Percentiles rank a stretch among this genome's conserved stretches.
phyloP scores from a whole-genome alignment of 805 yeast genomes.

The Pichia pseudocactophila region DNA sequence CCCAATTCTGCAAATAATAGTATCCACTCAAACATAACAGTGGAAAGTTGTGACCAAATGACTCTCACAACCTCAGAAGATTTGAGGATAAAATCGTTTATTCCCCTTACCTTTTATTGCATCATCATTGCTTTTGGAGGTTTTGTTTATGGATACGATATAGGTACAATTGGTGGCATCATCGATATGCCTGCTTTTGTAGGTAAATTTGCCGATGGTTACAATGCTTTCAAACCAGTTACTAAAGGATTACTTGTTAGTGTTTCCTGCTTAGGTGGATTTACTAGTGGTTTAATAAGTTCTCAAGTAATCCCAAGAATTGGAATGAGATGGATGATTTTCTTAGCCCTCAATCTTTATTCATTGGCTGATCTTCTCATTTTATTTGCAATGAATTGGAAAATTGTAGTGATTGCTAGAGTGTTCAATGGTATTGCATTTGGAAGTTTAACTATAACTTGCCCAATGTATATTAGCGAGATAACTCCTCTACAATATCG shows the following conservation, averaged over 20 bases:
- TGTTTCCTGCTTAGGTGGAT: constrained; percentile 25
- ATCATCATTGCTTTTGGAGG: constrained; percentile 26
- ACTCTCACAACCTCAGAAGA: background rate
- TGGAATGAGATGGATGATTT: constrained; percentile 22
- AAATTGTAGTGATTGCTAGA: constrained; percentile 22
- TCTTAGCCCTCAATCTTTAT: constrained; percentile 18
- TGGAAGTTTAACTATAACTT: constrained; percentile 26
- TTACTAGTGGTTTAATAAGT: constrained; percentile 25
- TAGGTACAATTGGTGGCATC: constrained; percentile 30
- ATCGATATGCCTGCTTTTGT: constrained; percentile 24
- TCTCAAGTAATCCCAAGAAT: constrained; percentile 17
- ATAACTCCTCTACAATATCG: constrained; percentile 24
- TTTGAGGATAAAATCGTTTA: constrained; percentile 7
- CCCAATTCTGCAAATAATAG: no score
- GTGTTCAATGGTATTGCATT: constrained; percentile 24
- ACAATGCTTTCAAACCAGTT: constrained; percentile 13
- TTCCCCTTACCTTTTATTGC: constrained; percentile 20
- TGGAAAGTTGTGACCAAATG: no score
- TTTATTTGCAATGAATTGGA: constrained; percentile 17
- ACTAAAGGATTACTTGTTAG: constrained; percentile 27
- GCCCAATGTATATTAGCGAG: constrained; percentile 31
- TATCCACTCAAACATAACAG: no score
- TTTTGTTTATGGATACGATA: constrained; percentile 29
- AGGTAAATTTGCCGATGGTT: constrained; percentile 18
- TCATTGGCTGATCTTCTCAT: constrained; percentile 16